Conservation (phyloP, 805 yeast genomes). For the Metschnikowia baotianmanensis region DNA sequence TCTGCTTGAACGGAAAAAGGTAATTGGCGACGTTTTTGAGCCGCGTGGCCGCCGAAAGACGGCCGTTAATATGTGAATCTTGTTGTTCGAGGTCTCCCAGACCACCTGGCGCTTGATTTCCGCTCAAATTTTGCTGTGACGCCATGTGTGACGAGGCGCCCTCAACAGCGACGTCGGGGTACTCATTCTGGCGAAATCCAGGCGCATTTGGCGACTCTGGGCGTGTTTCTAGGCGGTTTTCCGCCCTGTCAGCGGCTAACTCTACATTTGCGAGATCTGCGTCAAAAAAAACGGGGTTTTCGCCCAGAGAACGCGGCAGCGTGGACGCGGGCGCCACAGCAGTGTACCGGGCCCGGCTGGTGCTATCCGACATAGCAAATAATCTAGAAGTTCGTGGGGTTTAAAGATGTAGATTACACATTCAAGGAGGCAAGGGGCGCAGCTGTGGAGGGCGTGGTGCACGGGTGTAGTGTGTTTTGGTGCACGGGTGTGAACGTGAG, state of each 20-base stretch:
- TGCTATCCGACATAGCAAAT: background rate
- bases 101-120: background rate
- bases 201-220: no score
- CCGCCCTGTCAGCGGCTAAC: background rate
- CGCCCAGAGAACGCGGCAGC: constrained; percentile 2
- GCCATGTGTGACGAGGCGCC: constrained; percentile 4
- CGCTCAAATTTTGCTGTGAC: constrained; percentile 3
- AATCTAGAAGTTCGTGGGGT: background rate
- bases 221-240: background rate
- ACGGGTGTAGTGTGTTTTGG: background rate
- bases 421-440: no score
- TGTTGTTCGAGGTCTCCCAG: constrained; percentile 32
- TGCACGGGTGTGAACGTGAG: background rate
- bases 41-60: constrained; percentile 30
- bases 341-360: background rate
- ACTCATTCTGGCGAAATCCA: no score
- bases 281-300: background rate
- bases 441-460: no score
- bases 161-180: background rate
- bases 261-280: background rate
- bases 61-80: constrained; percentile 6
- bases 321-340: background rate
- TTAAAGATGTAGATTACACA: no score
- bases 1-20: constrained; percentile 39
- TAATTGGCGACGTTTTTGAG: constrained; percentile 31